phyloP scores from a whole-genome alignment of 2,329 filamentous ascomycete species.

The Aspergillus neoniger region DNA sequence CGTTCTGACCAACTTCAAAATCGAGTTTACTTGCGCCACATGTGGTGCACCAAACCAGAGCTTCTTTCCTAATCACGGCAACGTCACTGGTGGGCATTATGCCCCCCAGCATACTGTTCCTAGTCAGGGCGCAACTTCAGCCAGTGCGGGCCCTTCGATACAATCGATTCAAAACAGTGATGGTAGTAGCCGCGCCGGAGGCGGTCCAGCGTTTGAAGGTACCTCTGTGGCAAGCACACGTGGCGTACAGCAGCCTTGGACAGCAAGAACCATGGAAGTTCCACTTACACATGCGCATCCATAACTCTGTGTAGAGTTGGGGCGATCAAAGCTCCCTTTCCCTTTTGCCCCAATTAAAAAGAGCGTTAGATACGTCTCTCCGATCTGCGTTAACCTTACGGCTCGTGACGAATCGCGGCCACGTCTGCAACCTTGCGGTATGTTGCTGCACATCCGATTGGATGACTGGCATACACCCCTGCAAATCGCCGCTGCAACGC shows the following conservation, averaged over 20 bases:
- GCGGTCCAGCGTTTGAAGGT: slow-evolving; percentile 25
- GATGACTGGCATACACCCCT: neutral
- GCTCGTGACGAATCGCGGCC: neutral
- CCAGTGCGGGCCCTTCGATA: slow-evolving; percentile 21
- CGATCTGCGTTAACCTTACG: neutral
- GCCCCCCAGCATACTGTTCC: slow-evolving; percentile 28
- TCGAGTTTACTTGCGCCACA: slow-evolving; percentile 43
- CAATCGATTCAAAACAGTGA: slow-evolving; percentile 22
- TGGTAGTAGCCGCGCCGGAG: slow-evolving; percentile 19
- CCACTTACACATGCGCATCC: slow-evolving; percentile 29
- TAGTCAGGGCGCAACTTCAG: slow-evolving; percentile 21
- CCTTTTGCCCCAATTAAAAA: neutral
- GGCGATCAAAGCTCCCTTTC: neutral
- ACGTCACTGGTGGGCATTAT: slow-evolving; percentile 34
- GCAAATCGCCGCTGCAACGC: neutral
- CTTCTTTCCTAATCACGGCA: slow-evolving; percentile 42
- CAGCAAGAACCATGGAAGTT: slow-evolving; percentile 29
- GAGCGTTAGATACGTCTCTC: neutral
- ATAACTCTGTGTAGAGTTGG: slow-evolving; percentile 14
- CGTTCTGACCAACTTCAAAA: slow-evolving; percentile 41
- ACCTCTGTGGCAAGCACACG: slow-evolving; percentile 27
- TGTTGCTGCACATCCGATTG: neutral
- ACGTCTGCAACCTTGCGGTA: neutral
- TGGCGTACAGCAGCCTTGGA: slow-evolving; percentile 33
- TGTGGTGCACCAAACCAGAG: slow-evolving; percentile 43